Evolutionary conservation across 306 rosid genomes (phyloP).

Genomic region (Pueraria montana): DNA sequence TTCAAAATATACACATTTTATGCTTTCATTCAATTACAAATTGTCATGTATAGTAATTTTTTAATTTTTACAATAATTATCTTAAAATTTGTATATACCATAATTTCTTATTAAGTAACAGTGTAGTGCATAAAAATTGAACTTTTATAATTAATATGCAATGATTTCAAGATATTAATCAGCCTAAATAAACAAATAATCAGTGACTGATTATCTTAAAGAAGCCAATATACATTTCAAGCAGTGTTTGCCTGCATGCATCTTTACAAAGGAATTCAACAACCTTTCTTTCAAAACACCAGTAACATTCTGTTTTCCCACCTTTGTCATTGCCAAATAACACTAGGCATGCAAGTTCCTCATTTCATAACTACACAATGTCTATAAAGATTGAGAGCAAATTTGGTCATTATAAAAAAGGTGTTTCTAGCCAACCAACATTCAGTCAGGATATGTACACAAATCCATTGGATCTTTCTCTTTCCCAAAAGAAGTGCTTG

Average conservation of each 20-base stretch:
- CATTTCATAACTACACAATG: conserved; percentile 40
- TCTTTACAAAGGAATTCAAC: conserved; percentile 48
- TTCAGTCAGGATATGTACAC: conserved; percentile 55
- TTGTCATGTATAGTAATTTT: neutral
- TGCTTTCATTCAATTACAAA: neutral
- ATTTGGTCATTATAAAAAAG: conserved; percentile 36
- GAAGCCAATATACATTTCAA: conserved; percentile 33
- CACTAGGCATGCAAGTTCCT: conserved; percentile 31
- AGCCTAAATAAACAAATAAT: conserved; percentile 29
- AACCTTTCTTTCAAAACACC: conserved; percentile 34
- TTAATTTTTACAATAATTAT: neutral
- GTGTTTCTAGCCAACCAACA: conserved; percentile 45
- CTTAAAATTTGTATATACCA: neutral
- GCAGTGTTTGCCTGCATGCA: conserved; percentile 34
- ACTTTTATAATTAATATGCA: neutral
- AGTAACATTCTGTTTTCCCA: neutral
- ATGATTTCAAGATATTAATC: conserved; percentile 5
- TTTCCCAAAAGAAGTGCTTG: conserved; percentile 23
- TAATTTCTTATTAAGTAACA: neutral
- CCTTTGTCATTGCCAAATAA: conserved; percentile 18
- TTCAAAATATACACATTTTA: neutral
- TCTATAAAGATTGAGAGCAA: conserved; percentile 33
- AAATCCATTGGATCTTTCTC: conserved; percentile 33
- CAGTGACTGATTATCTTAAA: conserved; percentile 22
- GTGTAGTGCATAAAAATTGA: neutral